A percentile compares a stretch with the other conserved stretches of the same genome.
phyloP scores from a whole-genome alignment of 805 yeast genomes.

The Monosporozyma servazzii region DNA sequence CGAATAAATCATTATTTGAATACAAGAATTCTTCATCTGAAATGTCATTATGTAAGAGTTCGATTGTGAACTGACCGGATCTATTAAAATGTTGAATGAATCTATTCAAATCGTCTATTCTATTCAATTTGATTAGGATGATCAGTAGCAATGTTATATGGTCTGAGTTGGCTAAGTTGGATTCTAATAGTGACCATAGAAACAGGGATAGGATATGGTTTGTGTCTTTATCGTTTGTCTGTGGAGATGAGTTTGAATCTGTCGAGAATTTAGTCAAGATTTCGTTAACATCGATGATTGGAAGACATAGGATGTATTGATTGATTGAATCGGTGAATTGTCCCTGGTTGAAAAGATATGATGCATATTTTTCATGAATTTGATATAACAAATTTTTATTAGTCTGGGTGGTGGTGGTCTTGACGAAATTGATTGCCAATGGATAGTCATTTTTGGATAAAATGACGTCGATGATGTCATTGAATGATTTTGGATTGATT shows the following conservation, averaged over 20 bases:
- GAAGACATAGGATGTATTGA: constrained; percentile 58
- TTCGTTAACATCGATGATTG: constrained; percentile 54
- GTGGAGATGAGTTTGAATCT: background rate
- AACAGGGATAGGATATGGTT: constrained; percentile 52
- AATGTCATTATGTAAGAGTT: constrained; percentile 26
- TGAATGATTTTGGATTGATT: constrained; percentile 54
- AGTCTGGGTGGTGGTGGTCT: constrained; percentile 41
- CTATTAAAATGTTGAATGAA: constrained; percentile 41
- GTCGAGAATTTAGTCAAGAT: constrained; percentile 64
- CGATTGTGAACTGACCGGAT: constrained; percentile 18
- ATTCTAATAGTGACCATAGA: constrained; percentile 48
- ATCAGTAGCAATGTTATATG: constrained; percentile 75
- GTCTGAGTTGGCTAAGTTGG: constrained; percentile 55
- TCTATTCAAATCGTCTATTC: constrained; percentile 43
- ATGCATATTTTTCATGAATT: constrained; percentile 57
- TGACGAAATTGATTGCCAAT: constrained; percentile 42
- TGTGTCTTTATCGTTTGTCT: constrained; percentile 8
- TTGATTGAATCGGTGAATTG: constrained; percentile 61
- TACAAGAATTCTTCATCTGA: constrained; percentile 32
- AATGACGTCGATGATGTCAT: constrained; percentile 60
- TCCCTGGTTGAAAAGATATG: constrained; percentile 55
- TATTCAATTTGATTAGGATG: constrained; percentile 69
- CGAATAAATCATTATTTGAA: constrained; percentile 36
- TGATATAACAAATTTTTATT: constrained; percentile 28
- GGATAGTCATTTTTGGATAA: constrained; percentile 61